Evolutionary conservation across 169 alveolate species (phyloP), one percentile per base, ranked within the genome.

Genomic region (Theileria orientalis): DNA sequence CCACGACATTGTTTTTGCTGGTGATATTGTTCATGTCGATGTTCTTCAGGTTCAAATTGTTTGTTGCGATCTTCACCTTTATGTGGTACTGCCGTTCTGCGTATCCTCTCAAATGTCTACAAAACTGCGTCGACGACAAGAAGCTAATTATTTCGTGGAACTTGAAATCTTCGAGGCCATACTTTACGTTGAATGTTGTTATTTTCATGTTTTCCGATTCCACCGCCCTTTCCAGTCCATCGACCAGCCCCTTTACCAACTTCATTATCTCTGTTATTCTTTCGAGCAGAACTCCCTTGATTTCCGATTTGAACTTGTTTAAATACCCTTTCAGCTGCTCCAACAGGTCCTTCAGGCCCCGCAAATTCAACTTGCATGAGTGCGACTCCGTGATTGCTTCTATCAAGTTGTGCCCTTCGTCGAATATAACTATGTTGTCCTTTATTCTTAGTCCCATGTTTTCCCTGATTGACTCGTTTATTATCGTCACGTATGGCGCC

Each of bases 371-470:
- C 19, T 32, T 32, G n/a, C 70, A 37, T 7, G 88, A 72, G 21
- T 61, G 83, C 0, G 88, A 32, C 62, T 71, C 83, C 14, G 76
- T 33, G 9, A 80, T 30, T 21, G 88, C 94, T 14, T 76, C 79
- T 32, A 83, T 94, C 19, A 95, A 80, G 83, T 96, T 96, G 80
- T 96, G 99, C 9, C 97, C 99, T 73, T 96, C 99, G 80, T 96
- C 99, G 47, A 96, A 90, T 33, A 96, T 93, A 29, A 96, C 74
- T 14, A 95, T 83, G 56, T 93, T 71, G 59, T 93, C 91, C 33
- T 91, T 87, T 25, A 94, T 67, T 46, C 86, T 74, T 9, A 96
- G 60, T 30, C 90, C 87, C 60, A 91, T 59, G 41, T 83, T 74
- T 59, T 90, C 84, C 51, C 96, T 77, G 23, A 94, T 70, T 54